Evolutionary conservation across 108 stramenopile genomes (phyloP).

Genomic region (Epipyxis sp.): DNA sequence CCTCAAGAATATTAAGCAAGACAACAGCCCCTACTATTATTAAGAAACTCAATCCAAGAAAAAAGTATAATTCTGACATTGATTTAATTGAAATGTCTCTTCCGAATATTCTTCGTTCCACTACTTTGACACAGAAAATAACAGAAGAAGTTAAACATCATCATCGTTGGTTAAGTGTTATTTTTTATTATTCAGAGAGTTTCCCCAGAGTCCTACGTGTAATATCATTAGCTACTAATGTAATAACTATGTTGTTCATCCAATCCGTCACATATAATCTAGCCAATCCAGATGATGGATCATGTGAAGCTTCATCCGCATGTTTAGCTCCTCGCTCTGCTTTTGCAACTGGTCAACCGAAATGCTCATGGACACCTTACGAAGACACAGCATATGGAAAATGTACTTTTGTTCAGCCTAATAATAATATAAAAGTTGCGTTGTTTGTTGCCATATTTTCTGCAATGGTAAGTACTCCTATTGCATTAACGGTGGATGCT

Average conservation of each 20-base stretch:
- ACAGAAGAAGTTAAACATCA: neutral
- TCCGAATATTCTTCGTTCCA: slow-evolving; percentile 1
- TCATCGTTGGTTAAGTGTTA: slow-evolving; percentile 10
- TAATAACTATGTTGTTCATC: slow-evolving; percentile 15
- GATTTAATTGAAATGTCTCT: neutral
- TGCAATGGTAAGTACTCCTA: slow-evolving; percentile 11
- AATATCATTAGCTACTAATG: neutral
- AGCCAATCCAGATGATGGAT: neutral
- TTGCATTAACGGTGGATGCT: neutral
- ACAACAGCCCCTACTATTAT: too few relatives aligned
- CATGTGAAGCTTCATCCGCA: neutral
- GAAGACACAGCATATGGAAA: neutral
- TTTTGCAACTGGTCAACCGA: neutral
- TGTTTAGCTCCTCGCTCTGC: neutral
- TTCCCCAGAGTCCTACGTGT: slow-evolving; percentile 2
- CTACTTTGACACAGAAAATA: neutral
- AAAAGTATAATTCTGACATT: neutral
- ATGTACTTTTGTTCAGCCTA: neutral
- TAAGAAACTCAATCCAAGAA: too few relatives aligned
- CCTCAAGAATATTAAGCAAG: too few relatives aligned
- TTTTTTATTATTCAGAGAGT: slow-evolving; percentile 2
- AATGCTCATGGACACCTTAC: neutral
- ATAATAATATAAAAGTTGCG: neutral
- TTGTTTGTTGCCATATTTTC: slow-evolving; percentile 15
- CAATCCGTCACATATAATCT: slow-evolving; percentile 12